Conservation (phyloP, 768 basidiomycete species). For the Lactifluus subvellereus region DNA sequence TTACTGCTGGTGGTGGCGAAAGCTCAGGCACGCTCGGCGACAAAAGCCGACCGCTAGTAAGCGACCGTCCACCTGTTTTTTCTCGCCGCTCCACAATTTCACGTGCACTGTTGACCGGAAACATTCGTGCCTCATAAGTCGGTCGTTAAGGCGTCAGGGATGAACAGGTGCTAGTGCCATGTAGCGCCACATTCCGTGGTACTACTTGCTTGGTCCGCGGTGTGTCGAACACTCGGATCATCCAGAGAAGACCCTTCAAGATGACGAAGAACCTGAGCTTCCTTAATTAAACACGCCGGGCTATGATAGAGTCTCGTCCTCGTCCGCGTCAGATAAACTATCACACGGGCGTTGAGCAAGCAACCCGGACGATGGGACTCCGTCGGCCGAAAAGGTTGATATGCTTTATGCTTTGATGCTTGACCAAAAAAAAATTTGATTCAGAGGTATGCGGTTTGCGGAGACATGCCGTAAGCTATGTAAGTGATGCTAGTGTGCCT, state of each 20-base stretch:
- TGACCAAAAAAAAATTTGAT: background rate
- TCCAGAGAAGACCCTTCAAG: background rate
- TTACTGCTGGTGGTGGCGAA: background rate
- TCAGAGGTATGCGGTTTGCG: background rate
- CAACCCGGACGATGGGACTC: background rate
- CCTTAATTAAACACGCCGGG: background rate
- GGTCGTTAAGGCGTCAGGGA: background rate
- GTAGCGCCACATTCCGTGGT: background rate
- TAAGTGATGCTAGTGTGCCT: background rate
- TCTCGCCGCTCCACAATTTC: background rate
- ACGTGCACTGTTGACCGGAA: background rate
- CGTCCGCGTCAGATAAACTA: background rate
- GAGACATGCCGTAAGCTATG: background rate
- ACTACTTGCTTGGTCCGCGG: background rate
- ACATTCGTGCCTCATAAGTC: background rate
- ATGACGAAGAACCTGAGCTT: background rate
- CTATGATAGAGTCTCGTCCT: background rate
- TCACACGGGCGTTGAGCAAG: background rate
- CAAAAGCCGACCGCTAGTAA: background rate
- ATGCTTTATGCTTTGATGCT: background rate
- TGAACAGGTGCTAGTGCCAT: slow-evolving; percentile 6
- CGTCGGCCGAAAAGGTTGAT: background rate
- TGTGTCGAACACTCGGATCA: background rate
- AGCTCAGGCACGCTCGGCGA: background rate
- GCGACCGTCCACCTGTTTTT: background rate